Conservation (phyloP, 192 early-diverging fungal genomes). For the Backusella tuberculispora region DNA sequence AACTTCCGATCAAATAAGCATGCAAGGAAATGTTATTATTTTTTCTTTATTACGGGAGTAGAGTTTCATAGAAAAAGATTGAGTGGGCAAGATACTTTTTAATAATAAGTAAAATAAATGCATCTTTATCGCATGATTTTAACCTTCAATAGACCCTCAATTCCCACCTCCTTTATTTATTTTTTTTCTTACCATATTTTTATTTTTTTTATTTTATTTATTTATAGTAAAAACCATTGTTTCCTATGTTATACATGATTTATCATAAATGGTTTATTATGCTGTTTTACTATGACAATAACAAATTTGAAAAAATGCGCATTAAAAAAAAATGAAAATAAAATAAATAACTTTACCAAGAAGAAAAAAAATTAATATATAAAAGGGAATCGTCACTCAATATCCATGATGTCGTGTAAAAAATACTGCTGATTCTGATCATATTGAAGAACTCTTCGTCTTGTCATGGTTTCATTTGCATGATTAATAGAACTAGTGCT, state of each 20-base stretch:
- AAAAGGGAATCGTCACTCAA: background rate
- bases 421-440: background rate
- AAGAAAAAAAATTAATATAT: background rate
- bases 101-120: no score
- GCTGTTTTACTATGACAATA: background rate
- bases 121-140: background rate
- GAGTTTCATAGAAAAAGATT: no score
- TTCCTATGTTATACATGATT: background rate
- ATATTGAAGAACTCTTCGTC: background rate
- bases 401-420: background rate
- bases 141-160: background rate
- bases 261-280: background rate
- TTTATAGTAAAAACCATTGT: background rate
- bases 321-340: background rate
- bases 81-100: no score
- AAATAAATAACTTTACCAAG: background rate
- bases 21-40: background rate
- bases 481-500: background rate
- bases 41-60: background rate
- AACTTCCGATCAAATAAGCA: slow-evolving; percentile 4
- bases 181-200: background rate
- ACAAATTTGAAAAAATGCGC: background rate
- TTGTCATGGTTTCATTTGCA: background rate
- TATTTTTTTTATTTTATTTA: background rate
- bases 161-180: background rate